These are phyloP conservation scores for Ganoderma lucidum DNA, from an alignment of 1,284 basidiomycete species.

Conservation along the genomic window DNA sequence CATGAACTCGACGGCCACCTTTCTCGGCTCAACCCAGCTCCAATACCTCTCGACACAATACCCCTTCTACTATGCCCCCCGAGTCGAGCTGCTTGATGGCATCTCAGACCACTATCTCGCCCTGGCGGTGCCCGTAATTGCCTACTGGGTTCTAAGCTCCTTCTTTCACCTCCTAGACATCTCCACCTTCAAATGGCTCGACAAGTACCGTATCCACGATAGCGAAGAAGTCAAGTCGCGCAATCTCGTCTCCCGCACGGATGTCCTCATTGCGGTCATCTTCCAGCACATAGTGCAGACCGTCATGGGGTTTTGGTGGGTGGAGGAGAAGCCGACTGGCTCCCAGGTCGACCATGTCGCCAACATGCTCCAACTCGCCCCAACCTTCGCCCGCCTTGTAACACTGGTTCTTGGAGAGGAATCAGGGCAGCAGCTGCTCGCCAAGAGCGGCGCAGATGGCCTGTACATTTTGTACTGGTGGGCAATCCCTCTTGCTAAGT, in stretches of 20 bases:
- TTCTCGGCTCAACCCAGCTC: conserved; percentile 36
- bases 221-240: conserved; percentile 80
- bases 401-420: conserved; percentile 49
- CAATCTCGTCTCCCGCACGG: conserved; percentile 87
- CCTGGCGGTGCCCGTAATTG: conserved; percentile 78
- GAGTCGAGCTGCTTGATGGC: conserved; percentile 30
- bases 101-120: conserved; percentile 76
- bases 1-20: conserved; percentile 38
- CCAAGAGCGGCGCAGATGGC: conserved; percentile 56
- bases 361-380: conserved; percentile 52
- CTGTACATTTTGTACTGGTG: conserved; percentile 93
- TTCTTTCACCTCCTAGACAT: conserved; percentile 87
- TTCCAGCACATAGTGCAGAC: conserved; percentile 84
- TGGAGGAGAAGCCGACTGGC: conserved; percentile 61
- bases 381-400: conserved; percentile 52
- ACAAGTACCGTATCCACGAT: conserved; percentile 90
- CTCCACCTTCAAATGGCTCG: conserved; percentile 79
- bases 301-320: conserved; percentile 71
- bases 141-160: conserved; percentile 90
- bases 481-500: conserved; percentile 82
- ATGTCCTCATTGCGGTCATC: conserved; percentile 57
- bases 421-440: conserved; percentile 41
- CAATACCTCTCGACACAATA: conserved; percentile 36
- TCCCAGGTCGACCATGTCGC: conserved; percentile 59
- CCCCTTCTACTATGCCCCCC: conserved; percentile 40